Conservation (phyloP, 106 monocot genomes). For the Dendrobium huoshanense region DNA sequence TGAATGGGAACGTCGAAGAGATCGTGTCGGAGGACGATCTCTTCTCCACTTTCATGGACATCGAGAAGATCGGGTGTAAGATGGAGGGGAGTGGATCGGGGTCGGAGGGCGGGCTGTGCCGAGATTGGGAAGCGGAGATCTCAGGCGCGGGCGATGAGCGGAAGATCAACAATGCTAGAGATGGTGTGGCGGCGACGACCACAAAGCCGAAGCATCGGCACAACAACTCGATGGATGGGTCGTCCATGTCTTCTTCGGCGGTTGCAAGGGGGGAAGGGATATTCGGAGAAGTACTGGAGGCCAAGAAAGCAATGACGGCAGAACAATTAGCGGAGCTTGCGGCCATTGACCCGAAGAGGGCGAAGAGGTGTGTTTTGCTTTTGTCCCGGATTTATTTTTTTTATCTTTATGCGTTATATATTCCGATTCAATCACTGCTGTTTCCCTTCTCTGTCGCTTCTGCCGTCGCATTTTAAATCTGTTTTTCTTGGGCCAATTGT, state of each 20-base stretch:
- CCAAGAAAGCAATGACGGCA: constrained; percentile 69
- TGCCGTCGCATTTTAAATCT: no score
- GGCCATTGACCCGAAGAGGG: constrained; percentile 44
- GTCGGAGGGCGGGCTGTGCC: constrained; percentile 11
- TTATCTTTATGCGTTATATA: no score
- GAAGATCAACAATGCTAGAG: constrained; percentile 8
- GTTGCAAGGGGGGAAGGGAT: constrained; percentile 17
- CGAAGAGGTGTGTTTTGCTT: constrained; percentile 35
- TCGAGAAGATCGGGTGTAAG: constrained; percentile 43
- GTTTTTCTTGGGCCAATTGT: no score
- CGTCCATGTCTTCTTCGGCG: constrained; percentile 22
- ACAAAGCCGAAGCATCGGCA: constrained; percentile 47
- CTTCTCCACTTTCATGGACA: constrained; percentile 47
- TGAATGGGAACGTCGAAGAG: constrained; percentile 31
- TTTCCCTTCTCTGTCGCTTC: no score
- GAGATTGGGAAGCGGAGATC: constrained; percentile 7
- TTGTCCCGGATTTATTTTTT: background rate
- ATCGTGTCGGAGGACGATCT: constrained; percentile 43
- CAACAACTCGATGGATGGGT: constrained; percentile 44
- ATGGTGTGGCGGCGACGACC: background rate
- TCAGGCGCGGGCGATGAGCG: background rate
- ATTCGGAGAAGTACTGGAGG: constrained; percentile 48
- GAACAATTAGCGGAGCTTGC: constrained; percentile 62
- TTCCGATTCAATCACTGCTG: no score
- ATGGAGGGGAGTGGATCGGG: constrained; percentile 37